Evolutionary conservation across 768 basidiomycete genomes (phyloP).

Genomic region (Mycena filopes): DNA sequence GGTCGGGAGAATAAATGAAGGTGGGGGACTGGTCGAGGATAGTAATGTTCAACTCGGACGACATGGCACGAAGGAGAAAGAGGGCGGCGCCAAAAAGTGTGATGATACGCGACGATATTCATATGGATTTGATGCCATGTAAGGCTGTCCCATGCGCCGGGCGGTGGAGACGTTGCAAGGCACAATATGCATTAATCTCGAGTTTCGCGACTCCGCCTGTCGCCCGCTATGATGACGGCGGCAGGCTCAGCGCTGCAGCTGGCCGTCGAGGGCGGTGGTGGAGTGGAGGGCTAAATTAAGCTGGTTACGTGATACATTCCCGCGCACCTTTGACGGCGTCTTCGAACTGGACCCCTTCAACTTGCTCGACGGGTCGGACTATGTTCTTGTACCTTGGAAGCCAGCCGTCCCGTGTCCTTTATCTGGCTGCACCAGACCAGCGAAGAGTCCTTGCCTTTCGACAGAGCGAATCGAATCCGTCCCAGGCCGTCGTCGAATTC

Average conservation of each 20-base stretch:
- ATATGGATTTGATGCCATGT: not conserved
- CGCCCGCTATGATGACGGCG: too few relatives aligned
- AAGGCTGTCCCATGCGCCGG: not conserved
- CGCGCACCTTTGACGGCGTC: too few relatives aligned
- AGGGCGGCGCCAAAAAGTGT: not conserved
- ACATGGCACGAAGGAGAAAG: slow-evolving; percentile 5
- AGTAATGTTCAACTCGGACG: slow-evolving; percentile 29
- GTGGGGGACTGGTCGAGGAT: slow-evolving; percentile 31
- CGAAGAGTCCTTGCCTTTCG: slow-evolving; percentile 78
- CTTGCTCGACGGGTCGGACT: too few relatives aligned
- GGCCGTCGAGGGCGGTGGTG: too few relatives aligned
- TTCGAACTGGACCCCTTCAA: too few relatives aligned
- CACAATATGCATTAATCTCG: too few relatives aligned
- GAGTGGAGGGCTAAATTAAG: too few relatives aligned
- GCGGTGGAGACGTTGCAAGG: not conserved
- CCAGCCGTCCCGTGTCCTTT: slow-evolving; percentile 70
- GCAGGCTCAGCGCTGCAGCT: too few relatives aligned
- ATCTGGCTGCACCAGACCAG: slow-evolving; percentile 75
- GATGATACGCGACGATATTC: slow-evolving; percentile 19
- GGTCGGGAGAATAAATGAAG: slow-evolving; percentile 20
- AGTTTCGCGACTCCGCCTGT: too few relatives aligned
- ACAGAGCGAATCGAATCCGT: slow-evolving; percentile 58
- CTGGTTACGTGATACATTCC: too few relatives aligned
- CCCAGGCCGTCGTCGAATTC: slow-evolving; percentile 89
- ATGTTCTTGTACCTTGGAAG: slow-evolving; percentile 62